Percentiles rank a stretch among this genome's conserved stretches.
These are phyloP conservation scores for Penicillium vulpinum DNA, from an alignment of 2,329 filamentous ascomycete species.

Conservation along the genomic window DNA sequence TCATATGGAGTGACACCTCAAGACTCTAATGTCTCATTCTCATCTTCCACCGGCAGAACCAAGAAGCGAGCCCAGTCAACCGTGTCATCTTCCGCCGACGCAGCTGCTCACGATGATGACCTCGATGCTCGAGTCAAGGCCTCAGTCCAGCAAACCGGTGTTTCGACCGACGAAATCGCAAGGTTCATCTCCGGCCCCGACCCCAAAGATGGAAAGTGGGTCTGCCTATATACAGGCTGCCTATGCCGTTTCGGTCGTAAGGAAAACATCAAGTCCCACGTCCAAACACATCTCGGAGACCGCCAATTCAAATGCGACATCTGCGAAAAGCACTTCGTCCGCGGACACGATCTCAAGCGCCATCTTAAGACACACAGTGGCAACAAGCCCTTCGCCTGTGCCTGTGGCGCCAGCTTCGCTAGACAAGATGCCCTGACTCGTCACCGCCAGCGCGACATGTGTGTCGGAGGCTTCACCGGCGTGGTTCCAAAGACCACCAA, in stretches of 20 bases:
- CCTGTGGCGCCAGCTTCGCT: conserved; percentile 92
- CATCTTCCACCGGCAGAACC: conserved; percentile 24
- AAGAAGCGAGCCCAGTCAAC: conserved; percentile 23
- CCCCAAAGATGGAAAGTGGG: conserved; percentile 72
- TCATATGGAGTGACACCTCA: conserved; percentile 25
- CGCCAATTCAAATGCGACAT: conserved; percentile 91
- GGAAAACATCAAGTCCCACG: conserved; percentile 97
- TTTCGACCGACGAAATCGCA: conserved; percentile 81
- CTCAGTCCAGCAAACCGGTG: conserved; percentile 74
- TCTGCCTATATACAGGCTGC: conserved; percentile 75
- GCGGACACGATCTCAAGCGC: conserved; percentile 94
- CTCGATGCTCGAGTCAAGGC: conserved; percentile 59
- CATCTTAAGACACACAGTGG: conserved; percentile 97
- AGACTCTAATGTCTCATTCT: conserved; percentile 33
- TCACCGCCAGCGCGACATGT: conserved; percentile 94
- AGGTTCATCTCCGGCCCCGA: conserved; percentile 73
- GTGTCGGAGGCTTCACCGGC: conserved; percentile 89
- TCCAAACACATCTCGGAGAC: conserved; percentile 96
- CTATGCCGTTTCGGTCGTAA: conserved; percentile 92
- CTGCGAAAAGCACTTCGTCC: conserved; percentile 93
- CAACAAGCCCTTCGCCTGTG: conserved; percentile 91
- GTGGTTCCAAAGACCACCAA: conserved; percentile 66
- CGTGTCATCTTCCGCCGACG: conserved; percentile 31
- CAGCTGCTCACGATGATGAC: conserved; percentile 50
- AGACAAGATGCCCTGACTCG: conserved; percentile 92